phyloP scores from a whole-genome alignment of 2,329 filamentous ascomycete species.

The Ascochyta pisi region DNA sequence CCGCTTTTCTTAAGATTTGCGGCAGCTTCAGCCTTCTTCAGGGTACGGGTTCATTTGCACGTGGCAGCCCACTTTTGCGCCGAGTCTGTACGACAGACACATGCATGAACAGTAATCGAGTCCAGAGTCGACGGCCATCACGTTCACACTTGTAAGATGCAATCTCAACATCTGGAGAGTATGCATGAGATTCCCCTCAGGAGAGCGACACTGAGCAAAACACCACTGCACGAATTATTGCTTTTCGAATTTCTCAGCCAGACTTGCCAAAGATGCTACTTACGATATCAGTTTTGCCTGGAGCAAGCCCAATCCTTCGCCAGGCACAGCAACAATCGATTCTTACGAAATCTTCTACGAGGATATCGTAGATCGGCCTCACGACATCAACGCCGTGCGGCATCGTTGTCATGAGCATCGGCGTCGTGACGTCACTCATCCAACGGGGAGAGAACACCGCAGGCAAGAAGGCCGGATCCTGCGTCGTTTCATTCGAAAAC shows the following conservation, averaged over 20 bases:
- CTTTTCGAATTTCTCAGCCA: neutral
- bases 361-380: neutral
- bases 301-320: too few relatives aligned
- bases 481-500: slow-evolving; percentile 2
- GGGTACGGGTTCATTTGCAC: neutral
- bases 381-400: neutral
- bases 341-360: neutral
- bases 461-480: slow-evolving; percentile 11
- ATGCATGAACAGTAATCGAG: neutral
- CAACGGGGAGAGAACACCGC: slow-evolving; percentile 7
- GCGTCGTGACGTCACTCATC: slow-evolving; percentile 11
- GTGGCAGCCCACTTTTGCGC: slow-evolving; percentile 4
- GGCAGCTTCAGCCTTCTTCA: neutral
- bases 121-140: neutral
- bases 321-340: neutral
- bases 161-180: neutral
- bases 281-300: neutral
- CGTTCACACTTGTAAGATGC: neutral
- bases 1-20: neutral
- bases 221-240: too few relatives aligned
- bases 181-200: neutral
- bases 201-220: neutral
- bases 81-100: neutral
- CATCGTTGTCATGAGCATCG: neutral
- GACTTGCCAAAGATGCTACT: neutral